phyloP scores from a whole-genome alignment of 305 asterid species.

The Euphrasia arctica region DNA sequence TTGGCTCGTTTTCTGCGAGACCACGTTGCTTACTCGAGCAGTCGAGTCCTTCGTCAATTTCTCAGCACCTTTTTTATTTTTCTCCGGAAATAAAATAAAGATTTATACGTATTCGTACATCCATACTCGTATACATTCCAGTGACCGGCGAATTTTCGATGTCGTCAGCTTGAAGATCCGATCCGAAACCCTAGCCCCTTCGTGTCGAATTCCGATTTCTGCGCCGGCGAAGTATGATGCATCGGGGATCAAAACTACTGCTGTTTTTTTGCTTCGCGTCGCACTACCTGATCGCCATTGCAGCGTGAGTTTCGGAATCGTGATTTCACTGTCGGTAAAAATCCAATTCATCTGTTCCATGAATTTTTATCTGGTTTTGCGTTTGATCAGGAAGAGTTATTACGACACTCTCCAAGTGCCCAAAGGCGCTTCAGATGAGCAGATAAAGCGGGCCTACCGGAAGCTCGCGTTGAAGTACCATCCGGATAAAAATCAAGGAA shows the following conservation, averaged over 20 bases:
- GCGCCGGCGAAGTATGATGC: constrained; percentile 59
- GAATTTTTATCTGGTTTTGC: constrained; percentile 9
- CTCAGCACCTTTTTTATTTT: constrained; percentile 1
- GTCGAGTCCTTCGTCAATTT: constrained; percentile 14
- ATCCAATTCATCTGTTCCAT: constrained; percentile 6
- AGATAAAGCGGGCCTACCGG: constrained; percentile 90
- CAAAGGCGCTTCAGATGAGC: constrained; percentile 88
- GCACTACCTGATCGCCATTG: constrained; percentile 52
- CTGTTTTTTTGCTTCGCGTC: constrained; percentile 48
- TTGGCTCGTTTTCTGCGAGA: constrained; percentile 45
- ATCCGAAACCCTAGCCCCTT: constrained; percentile 32
- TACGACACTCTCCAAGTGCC: constrained; percentile 84
- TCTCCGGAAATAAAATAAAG: constrained; percentile 13
- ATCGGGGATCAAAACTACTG: constrained; percentile 54
- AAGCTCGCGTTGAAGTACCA: constrained; percentile 97
- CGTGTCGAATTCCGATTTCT: constrained; percentile 37
- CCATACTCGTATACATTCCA: not conserved
- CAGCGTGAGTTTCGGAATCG: constrained; percentile 55
- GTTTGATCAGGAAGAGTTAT: constrained; percentile 71
- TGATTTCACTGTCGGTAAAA: not conserved
- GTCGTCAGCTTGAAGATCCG: constrained; percentile 34
- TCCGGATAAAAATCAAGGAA: constrained; percentile 94
- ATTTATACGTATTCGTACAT: constrained; percentile 16
- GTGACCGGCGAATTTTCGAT: not conserved
- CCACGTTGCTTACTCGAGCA: constrained; percentile 43